Percentiles rank a stretch among this genome's conserved stretches.
Evolutionary conservation across 306 rosid genomes (phyloP).

Genomic region (Prinsepia uniflora): DNA sequence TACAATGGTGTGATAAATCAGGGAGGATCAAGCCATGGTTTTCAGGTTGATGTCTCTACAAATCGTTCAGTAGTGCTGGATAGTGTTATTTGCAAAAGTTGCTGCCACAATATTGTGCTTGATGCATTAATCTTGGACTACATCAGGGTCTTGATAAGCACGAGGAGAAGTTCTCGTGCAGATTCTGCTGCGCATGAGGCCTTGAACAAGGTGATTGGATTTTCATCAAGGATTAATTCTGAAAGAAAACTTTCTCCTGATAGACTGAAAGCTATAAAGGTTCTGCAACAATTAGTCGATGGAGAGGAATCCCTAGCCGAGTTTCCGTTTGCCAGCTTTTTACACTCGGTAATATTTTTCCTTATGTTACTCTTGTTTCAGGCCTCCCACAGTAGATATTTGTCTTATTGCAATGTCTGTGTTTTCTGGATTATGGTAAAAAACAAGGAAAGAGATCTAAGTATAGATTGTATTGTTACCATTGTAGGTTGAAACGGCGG

Average conservation of each 20-base stretch:
- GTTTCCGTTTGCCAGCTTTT: conserved; percentile 83
- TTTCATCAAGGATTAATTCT: conserved; percentile 47
- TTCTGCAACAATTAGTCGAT: conserved; percentile 42
- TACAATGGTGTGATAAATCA: conserved; percentile 58
- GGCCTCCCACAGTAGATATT: conserved; percentile 15
- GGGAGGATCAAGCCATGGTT: conserved; percentile 50
- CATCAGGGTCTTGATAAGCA: conserved; percentile 72
- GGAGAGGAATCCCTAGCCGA: conserved; percentile 88
- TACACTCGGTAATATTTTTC: conserved; percentile 61
- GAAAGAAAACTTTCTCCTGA: conserved; percentile 35
- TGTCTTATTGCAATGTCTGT: neutral
- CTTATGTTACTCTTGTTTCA: conserved; percentile 25
- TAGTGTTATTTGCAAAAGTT: conserved; percentile 70
- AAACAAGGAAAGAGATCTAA: neutral
- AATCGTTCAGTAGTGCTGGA: conserved; percentile 61
- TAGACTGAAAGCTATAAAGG: conserved; percentile 38
- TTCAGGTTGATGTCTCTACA: conserved; percentile 57
- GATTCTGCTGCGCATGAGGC: conserved; percentile 67
- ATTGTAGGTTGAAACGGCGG: conserved; percentile 78
- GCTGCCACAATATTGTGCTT: conserved; percentile 74
- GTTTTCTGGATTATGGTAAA: neutral
- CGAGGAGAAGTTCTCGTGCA: conserved; percentile 64
- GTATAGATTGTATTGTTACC: neutral
- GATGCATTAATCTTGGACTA: conserved; percentile 83
- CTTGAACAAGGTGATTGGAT: conserved; percentile 64